phyloP scores from a whole-genome alignment of 441 rosid species.

The Arabidopsis lyrata region DNA sequence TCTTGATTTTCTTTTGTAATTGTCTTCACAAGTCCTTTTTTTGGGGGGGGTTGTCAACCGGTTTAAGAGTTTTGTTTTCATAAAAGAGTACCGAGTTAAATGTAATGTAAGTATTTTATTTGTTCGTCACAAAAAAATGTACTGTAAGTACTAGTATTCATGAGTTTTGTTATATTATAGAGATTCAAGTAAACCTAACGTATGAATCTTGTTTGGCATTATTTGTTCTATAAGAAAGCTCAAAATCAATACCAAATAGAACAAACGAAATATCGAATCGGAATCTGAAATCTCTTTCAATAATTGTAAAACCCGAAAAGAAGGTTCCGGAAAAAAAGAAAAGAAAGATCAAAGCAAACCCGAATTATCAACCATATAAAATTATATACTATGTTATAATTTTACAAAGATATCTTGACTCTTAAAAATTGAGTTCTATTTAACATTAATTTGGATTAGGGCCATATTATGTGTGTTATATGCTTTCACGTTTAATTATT shows the following conservation, averaged over 20 bases:
- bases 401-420: background rate
- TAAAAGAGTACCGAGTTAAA: background rate
- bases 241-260: background rate
- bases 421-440: background rate
- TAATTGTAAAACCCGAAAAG: background rate
- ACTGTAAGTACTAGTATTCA: background rate
- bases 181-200: constrained; percentile 5
- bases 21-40: background rate
- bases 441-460: background rate
- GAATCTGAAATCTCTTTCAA: background rate
- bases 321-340: too few relatives aligned
- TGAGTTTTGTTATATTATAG: constrained; percentile 11
- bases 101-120: background rate
- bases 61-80: background rate
- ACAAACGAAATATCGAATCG: background rate
- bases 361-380: background rate
- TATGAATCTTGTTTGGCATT: background rate
- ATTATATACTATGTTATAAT: too few relatives aligned
- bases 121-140: background rate
- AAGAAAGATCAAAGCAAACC: too few relatives aligned
- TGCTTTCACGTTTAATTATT: background rate
- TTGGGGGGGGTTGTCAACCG: background rate
- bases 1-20: constrained; percentile 25
- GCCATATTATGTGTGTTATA: background rate
- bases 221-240: background rate